These are phyloP conservation scores for Plasmodium vivax DNA, from an alignment of 169 alveolate species.

Conservation along the genomic window DNA sequence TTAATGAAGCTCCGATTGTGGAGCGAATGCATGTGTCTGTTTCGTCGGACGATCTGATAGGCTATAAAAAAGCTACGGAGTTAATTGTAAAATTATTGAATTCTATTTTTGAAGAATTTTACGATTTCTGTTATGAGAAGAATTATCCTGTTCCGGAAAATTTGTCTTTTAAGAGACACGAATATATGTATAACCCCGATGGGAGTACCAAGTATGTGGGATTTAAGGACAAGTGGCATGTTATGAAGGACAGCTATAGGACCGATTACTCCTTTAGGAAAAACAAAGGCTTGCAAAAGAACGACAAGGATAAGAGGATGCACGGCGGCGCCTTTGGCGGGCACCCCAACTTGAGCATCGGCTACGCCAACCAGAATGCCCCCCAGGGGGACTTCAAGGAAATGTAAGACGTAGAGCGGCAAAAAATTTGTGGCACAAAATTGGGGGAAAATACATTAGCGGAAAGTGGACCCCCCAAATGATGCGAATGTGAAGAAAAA, in stretches of 20 bases:
- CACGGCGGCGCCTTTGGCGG: background rate
- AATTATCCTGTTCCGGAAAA: conserved; percentile 75
- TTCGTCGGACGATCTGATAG: conserved; percentile 76
- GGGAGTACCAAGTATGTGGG: conserved; percentile 83
- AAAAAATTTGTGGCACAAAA: background rate
- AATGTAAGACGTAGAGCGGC: background rate
- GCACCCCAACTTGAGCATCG: background rate
- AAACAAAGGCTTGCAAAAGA: conserved; percentile 13
- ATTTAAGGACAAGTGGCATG: conserved; percentile 69
- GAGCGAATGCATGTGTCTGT: conserved; percentile 85
- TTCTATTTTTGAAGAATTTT: conserved; percentile 84
- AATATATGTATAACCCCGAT: conserved; percentile 78
- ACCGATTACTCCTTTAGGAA: conserved; percentile 42
- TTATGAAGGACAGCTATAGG: conserved; percentile 18
- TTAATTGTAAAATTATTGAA: conserved; percentile 82
- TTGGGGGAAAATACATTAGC: background rate
- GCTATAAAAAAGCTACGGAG: conserved; percentile 81
- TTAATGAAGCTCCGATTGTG: conserved; percentile 85
- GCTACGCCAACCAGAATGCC: conserved; percentile 13
- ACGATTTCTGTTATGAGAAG: conserved; percentile 73
- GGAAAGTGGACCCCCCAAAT: background rate
- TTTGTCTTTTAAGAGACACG: conserved; percentile 85
- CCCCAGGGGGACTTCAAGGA: conserved; percentile 3
- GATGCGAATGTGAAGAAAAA: background rate
- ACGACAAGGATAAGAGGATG: conserved; percentile 49